Evolutionary conservation across 176 grass and related monocot genomes (phyloP), one percentile per base, ranked within the genome.

Genomic region (Zizania latifolia): DNA sequence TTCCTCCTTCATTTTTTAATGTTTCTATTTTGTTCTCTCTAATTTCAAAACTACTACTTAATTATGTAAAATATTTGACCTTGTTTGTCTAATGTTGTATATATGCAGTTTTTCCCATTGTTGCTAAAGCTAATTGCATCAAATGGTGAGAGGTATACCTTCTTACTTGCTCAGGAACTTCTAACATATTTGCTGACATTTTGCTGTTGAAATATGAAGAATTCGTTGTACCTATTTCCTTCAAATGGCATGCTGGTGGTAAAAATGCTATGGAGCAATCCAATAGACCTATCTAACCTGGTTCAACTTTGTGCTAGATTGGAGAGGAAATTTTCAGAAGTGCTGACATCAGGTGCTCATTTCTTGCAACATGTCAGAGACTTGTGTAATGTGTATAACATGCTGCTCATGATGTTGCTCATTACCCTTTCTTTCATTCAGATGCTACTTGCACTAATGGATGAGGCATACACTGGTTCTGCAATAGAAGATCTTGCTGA

Each of bases 401-500:
- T n/a, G n/a, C n/a, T n/a, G n/a, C n/a, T n/a, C n/a, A n/a, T n/a
- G n/a, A n/a, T n/a, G n/a, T n/a, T 19, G 37, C 81, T 77, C 50
- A 50, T 63, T 81, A n/a, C 24, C 2, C 48, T 76, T 36, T 81
- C 31, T 82, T 22, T 40, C 36, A 8, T 24, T 2, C 75, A 97
- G 93, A 97, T 97, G 88, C 80, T 97, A 40, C 88, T 97, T 82
- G 90, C 90, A 61, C 78, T 97, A 24, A 97, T 97, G 93, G 90
- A 97, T 58, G 93, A 93, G 81, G 93, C 93, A 77, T 97, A 97
- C 76, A 97, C 88, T 65, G 90, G 93, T 71, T 93, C 88, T 24
- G 65, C 88, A 68, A 87, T 97, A 80, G 93, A 93, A 86, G 87
- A 88, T 82, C 81, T 84, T 74, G 76, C 93, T 63, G 93, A 97